Evolutionary conservation across 108 stramenopile species (phyloP).

Genomic region (Nitzschia inconspicua): DNA sequence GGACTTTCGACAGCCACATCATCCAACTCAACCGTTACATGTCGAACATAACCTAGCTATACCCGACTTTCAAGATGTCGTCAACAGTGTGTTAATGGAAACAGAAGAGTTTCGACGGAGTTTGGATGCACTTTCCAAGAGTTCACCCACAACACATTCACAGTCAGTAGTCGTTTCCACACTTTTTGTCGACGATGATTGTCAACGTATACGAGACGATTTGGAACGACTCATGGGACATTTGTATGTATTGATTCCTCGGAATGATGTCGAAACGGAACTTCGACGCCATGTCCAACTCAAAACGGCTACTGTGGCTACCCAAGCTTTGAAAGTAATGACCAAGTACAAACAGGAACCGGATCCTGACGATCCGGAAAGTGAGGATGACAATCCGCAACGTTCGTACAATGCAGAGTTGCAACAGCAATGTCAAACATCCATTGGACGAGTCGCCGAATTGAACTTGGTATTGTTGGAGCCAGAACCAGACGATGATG

Average conservation of each 20-base stretch:
- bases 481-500: conserved; percentile 16
- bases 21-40: neutral
- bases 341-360: conserved; percentile 8
- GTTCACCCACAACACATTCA: neutral
- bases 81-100: conserved; percentile 34
- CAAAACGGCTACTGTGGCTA: conserved; percentile 13
- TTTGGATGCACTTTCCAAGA: too few relatives aligned
- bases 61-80: conserved; percentile 34
- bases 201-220: conserved; percentile 7
- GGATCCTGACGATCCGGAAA: conserved; percentile 7
- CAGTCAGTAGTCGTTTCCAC: neutral
- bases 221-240: conserved; percentile 8
- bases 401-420: conserved; percentile 11
- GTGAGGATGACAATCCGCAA: conserved; percentile 12
- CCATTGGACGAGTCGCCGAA: conserved; percentile 65
- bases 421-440: conserved; percentile 37
- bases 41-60: too few relatives aligned
- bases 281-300: conserved; percentile 29
- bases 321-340: conserved; percentile 8
- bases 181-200: neutral
- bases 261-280: conserved; percentile 22
- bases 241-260: neutral
- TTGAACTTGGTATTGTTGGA: conserved; percentile 40
- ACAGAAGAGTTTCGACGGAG: conserved; percentile 40
- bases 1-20: neutral